Evolutionary conservation across 2,329 filamentous ascomycete genomes (phyloP).

Genomic region (Capronia americana): DNA sequence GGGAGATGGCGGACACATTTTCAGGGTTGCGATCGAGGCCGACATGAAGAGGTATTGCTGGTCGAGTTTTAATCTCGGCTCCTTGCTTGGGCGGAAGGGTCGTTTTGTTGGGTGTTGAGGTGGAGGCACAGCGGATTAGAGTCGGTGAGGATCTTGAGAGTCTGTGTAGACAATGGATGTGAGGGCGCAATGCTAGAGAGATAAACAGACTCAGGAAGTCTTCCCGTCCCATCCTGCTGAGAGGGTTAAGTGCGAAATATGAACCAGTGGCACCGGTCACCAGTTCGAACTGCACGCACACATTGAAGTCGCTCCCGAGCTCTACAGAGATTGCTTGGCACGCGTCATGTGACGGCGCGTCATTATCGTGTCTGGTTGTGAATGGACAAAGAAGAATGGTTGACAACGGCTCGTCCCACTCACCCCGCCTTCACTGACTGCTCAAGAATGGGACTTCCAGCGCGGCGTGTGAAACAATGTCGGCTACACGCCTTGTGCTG

Average conservation of each 20-base stretch:
- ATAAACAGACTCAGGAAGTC: constrained; percentile 32
- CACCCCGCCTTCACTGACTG: constrained; percentile 25
- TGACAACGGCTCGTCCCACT: constrained; percentile 25
- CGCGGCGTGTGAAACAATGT: constrained; percentile 2
- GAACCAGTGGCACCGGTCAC: not conserved
- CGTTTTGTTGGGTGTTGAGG: constrained; percentile 19
- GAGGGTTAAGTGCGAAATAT: not conserved
- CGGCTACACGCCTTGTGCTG: constrained; percentile 5
- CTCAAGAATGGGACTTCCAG: constrained; percentile 1
- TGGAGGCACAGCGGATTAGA: constrained; percentile 28
- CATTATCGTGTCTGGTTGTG: constrained; percentile 14
- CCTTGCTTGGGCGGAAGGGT: constrained; percentile 1
- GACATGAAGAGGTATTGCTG: constrained; percentile 36
- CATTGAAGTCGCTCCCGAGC: not conserved
- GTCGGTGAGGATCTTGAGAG: constrained; percentile 8
- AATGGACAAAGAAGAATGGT: constrained; percentile 16
- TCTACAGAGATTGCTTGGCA: constrained; percentile 20
- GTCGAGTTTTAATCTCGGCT: constrained; percentile 11
- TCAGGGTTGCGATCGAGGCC: constrained; percentile 38
- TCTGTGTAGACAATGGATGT: constrained; percentile 31
- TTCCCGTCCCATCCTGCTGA: constrained; percentile 27
- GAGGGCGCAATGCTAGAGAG: constrained; percentile 36
- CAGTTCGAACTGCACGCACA: not conserved
- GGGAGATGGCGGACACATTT: constrained; percentile 37
- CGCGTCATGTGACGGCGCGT: constrained; percentile 29